Evolutionary conservation across 768 basidiomycete genomes (phyloP).

Genomic region (Agaricus subrufescens): DNA sequence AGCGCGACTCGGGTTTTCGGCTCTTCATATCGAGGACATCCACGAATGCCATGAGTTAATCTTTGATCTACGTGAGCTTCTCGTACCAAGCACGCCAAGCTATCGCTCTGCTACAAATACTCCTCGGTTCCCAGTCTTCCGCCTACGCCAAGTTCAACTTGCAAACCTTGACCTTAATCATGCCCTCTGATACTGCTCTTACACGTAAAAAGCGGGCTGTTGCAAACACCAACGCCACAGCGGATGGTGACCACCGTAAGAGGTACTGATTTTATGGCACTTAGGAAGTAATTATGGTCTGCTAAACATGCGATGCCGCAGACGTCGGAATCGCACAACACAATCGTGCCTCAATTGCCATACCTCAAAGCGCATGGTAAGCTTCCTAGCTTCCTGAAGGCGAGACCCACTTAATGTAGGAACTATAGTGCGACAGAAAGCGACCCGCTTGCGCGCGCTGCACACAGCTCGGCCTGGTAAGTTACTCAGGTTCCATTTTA

Average conservation of each 20-base stretch:
- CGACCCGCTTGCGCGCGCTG: constrained; percentile 47
- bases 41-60: constrained; percentile 16
- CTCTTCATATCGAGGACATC: constrained; percentile 18
- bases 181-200: constrained; percentile 26
- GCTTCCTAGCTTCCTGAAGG: not conserved
- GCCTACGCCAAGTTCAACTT: not conserved
- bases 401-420: not conserved
- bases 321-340: constrained; percentile 66
- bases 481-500: constrained; percentile 9
- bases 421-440: constrained; percentile 40
- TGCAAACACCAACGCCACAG: constrained; percentile 23
- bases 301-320: constrained; percentile 13
- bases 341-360: constrained; percentile 74
- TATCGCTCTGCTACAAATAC: constrained; percentile 22
- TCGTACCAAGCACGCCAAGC: constrained; percentile 19
- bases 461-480: constrained; percentile 45
- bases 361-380: constrained; percentile 69
- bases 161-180: constrained; percentile 11
- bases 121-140: constrained; percentile 5
- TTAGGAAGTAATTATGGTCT: not conserved
- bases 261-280: constrained; percentile 20
- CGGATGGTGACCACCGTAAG: constrained; percentile 53
- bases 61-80: constrained; percentile 18
- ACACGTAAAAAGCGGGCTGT: constrained; percentile 23
- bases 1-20: constrained; percentile 20